A percentile compares a stretch with the other conserved stretches of the same genome.
Conservation (phyloP, 371 early-diverging fungal genomes). For the Rhizopus microsporus region DNA sequence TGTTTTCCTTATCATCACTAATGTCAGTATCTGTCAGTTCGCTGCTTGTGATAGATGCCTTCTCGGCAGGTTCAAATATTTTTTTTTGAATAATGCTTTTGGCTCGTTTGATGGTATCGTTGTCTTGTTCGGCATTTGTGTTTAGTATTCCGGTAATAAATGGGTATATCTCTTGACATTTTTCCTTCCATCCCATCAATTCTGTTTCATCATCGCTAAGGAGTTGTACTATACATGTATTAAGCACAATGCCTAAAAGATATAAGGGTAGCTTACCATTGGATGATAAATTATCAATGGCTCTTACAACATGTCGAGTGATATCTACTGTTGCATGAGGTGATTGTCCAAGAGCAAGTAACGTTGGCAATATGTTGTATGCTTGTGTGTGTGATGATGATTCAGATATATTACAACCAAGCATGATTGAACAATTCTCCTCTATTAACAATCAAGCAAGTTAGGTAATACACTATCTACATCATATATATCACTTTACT, state of each 20-base stretch:
- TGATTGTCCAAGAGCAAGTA: conserved; percentile 44
- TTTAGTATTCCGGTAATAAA: conserved; percentile 15
- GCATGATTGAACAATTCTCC: conserved; percentile 31
- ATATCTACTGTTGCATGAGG: conserved; percentile 31
- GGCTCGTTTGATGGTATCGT: conserved; percentile 39
- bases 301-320: conserved; percentile 46
- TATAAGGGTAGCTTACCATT: conserved; percentile 21
- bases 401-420: conserved; percentile 5
- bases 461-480: conserved; percentile 16
- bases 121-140: conserved; percentile 17
- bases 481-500: conserved; percentile 30
- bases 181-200: not conserved
- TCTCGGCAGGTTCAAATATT: conserved; percentile 1
- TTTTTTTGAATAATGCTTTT: conserved; percentile 25
- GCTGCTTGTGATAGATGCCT: too few species aligned
- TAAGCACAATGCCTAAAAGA: not conserved
- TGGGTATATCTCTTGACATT: conserved; percentile 15
- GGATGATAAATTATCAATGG: conserved; percentile 45
- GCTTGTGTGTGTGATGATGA: not conserved
- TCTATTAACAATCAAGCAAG: conserved; percentile 15
- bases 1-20: not conserved
- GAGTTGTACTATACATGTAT: not conserved
- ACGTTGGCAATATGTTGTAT: conserved; percentile 52
- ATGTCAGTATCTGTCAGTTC: not conserved
- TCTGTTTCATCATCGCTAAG: not conserved